Conservation (phyloP, 768 basidiomycete species). For the Mycena haematopus region DNA sequence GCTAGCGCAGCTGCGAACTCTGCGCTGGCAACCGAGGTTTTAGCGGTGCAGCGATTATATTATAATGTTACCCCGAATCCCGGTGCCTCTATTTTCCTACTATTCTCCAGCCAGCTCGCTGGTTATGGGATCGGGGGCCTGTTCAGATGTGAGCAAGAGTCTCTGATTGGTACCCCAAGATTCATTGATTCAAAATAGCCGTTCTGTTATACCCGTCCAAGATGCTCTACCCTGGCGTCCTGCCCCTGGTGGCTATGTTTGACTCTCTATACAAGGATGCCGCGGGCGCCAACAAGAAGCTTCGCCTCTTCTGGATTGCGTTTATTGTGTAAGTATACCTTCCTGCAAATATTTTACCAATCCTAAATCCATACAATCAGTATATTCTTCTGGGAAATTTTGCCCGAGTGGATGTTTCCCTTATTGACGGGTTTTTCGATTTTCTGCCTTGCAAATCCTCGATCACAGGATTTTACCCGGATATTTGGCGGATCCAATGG, state of each 20-base stretch:
- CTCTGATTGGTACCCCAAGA: not conserved
- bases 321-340: conserved; percentile 41
- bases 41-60: conserved; percentile 60
- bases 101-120: conserved; percentile 35
- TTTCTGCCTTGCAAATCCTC: conserved; percentile 62
- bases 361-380: conserved; percentile 22
- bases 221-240: conserved; percentile 55
- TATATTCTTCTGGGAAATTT: conserved; percentile 57
- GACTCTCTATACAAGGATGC: conserved; percentile 55
- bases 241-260: conserved; percentile 56
- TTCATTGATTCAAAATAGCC: conserved; percentile 32
- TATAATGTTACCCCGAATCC: conserved; percentile 59
- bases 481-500: conserved; percentile 70
- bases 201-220: conserved; percentile 59
- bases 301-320: conserved; percentile 58
- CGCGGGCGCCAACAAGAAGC: conserved; percentile 44
- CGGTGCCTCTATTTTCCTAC: conserved; percentile 50
- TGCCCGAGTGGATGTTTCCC: conserved; percentile 67
- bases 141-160: conserved; percentile 47
- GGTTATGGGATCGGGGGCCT: conserved; percentile 65
- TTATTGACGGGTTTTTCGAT: conserved; percentile 62
- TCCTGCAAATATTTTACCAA: conserved; percentile 26
- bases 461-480: conserved; percentile 53
- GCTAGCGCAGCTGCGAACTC: conserved; percentile 59
- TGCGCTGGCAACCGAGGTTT: conserved; percentile 59